These are phyloP conservation scores for Yamadazyma aaseri DNA, from an alignment of 1,139 yeast species.

Conservation along the genomic window DNA sequence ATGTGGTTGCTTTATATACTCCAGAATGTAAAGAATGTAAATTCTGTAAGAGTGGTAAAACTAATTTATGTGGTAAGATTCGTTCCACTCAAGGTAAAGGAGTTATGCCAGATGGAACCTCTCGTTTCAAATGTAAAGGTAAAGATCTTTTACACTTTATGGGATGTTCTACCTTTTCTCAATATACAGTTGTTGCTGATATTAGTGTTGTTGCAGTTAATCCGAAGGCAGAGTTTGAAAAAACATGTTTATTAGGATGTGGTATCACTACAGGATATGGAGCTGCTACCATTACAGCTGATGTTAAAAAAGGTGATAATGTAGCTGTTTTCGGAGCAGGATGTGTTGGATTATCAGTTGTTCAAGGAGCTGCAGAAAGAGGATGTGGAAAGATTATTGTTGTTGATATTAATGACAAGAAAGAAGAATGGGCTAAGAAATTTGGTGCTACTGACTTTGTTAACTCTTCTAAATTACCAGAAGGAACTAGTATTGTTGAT, in stretches of 20 bases:
- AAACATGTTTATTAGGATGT: conserved; percentile 92
- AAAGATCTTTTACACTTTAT: conserved; percentile 83
- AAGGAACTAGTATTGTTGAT: conserved; percentile 76
- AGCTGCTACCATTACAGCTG: conserved; percentile 93
- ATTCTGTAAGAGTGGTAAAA: conserved; percentile 92
- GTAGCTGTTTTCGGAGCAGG: conserved; percentile 98
- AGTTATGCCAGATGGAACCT: conserved; percentile 82
- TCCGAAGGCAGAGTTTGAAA: conserved; percentile 77
- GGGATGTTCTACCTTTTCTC: conserved; percentile 97
- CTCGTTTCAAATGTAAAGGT: conserved; percentile 83
- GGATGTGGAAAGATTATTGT: conserved; percentile 82
- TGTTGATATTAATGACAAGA: conserved; percentile 80
- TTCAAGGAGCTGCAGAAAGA: conserved; percentile 88
- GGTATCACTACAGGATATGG: conserved; percentile 99
- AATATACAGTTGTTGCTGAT: conserved; percentile 96
- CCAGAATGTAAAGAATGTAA: conserved; percentile 96
- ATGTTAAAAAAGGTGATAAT: conserved; percentile 87
- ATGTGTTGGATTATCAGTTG: conserved; percentile 92
- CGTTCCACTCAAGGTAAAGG: conserved; percentile 52
- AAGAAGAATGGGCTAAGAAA: conserved; percentile 79
- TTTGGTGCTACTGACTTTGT: conserved; percentile 96
- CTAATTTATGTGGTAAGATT: conserved; percentile 88
- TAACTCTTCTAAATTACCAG: conserved; percentile 74
- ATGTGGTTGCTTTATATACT: conserved; percentile 88
- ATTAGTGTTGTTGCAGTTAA: conserved; percentile 95